Evolutionary conservation across 768 basidiomycete species (phyloP), one percentile per base, ranked within the genome.

Genomic region (Panaeolus cyanescens): DNA sequence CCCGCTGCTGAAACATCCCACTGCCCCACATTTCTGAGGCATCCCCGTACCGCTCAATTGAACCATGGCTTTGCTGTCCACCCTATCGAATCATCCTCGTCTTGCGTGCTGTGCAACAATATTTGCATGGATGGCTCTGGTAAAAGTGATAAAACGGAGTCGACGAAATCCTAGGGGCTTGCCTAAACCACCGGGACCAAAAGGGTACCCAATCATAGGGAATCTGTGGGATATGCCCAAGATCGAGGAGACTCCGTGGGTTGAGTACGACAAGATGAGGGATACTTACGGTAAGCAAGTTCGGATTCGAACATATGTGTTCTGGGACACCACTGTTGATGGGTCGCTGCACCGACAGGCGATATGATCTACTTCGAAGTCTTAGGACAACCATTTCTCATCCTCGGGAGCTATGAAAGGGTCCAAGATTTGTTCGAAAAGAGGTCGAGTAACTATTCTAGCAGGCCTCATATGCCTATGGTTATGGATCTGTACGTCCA

Each of bases 391-490:
- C 63, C 54, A 17, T 39, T 66, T 17, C 30, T 66, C 3, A 58
- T 68, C 12, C 55, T 70, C 10, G 64, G 64, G 22, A 61, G 54
- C 3, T 37, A 63, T 1, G 80, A 55, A 74, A 76, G 62, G 72
- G 75, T 42, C 2, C 70, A 74, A 32, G 82, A 83, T 53, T 72
- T 87, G 9, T 75, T 87, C 36, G 82, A 83, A 28, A 42, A 39
- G 32, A 42, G 60, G 34, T 57, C 60, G 0, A 60, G 75, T 17
- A 77, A 80, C 31, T 85, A 86, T 64, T 87, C 86, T 17, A 83
- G 86, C 68, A 75, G 86, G 32, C 83, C 86, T 0, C 59, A 74
- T 19, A 66, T 77, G 50, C 72, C 71, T 32, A 79, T 82, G 77
- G 74, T 75, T 5, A 28, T 50, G 45, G 80, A 80, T 20, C 56